Conservation (phyloP, 345 rosid species). For the Aegle marmelos region DNA sequence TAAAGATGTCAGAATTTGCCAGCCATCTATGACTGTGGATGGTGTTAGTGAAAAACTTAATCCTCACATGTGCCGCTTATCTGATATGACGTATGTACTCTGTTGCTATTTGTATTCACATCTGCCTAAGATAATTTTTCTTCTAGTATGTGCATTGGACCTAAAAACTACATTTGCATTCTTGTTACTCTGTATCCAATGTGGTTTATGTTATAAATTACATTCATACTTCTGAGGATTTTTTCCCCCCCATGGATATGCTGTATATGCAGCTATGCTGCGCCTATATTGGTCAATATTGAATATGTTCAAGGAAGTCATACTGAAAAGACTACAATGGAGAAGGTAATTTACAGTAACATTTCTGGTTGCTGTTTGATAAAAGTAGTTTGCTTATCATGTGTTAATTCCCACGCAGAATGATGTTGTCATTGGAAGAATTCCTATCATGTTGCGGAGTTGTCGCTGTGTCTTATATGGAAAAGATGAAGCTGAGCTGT, state of each 20-base stretch:
- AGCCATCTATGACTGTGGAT: constrained; percentile 40
- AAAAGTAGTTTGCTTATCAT: background rate
- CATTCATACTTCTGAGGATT: background rate
- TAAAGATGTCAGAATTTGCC: constrained; percentile 63
- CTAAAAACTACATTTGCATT: background rate
- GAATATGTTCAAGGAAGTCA: constrained; percentile 63
- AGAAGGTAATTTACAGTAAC: constrained; percentile 46
- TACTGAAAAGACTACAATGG: constrained; percentile 29
- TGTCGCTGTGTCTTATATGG: constrained; percentile 67
- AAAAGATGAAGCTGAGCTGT: constrained; percentile 93
- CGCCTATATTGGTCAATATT: constrained; percentile 72
- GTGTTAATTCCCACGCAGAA: constrained; percentile 40
- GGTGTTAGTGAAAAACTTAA: constrained; percentile 33
- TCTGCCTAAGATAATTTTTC: background rate
- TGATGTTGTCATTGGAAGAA: constrained; percentile 64
- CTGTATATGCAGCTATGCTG: constrained; percentile 60
- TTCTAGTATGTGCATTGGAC: background rate
- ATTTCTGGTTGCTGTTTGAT: background rate
- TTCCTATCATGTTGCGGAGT: constrained; percentile 94
- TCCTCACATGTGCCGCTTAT: constrained; percentile 83
- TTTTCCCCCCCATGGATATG: constrained; percentile 11
- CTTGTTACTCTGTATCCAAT: background rate
- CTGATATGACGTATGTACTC: constrained; percentile 66
- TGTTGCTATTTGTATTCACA: background rate
- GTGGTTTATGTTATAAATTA: background rate